Percentiles rank a stretch among this genome's conserved stretches.
Evolutionary conservation across 2,329 filamentous ascomycete species (phyloP).

Genomic region (Lecanicillium sp.): DNA sequence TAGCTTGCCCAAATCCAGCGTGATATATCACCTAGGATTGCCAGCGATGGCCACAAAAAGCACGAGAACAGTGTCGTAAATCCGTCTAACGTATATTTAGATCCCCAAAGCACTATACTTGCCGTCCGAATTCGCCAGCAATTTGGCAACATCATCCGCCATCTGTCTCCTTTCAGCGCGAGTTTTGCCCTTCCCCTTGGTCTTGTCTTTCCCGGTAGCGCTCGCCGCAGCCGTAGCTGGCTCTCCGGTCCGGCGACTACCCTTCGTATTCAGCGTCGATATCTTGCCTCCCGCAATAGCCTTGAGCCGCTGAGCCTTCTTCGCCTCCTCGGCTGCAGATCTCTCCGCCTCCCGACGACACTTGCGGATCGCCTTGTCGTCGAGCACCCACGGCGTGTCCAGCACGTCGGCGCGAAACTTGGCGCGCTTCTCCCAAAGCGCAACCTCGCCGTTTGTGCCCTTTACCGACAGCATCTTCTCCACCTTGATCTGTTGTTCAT

Average conservation of each 20-base stretch:
- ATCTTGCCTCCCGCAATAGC: slow-evolving; percentile 10
- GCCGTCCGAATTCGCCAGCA: slow-evolving; percentile 14
- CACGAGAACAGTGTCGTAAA: too few relatives aligned
- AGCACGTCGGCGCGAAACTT: slow-evolving; percentile 44
- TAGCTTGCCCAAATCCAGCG: too few relatives aligned
- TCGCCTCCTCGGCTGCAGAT: slow-evolving; percentile 18
- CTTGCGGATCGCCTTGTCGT: slow-evolving; percentile 36
- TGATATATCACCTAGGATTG: too few relatives aligned
- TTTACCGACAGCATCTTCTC: slow-evolving; percentile 39
- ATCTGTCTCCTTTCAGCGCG: slow-evolving; percentile 1
- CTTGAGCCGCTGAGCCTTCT: slow-evolving; percentile 17
- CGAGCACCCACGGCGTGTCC: slow-evolving; percentile 46
- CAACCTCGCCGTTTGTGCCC: slow-evolving; percentile 49
- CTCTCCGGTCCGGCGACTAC: too few relatives aligned
- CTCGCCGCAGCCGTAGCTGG: too few relatives aligned
- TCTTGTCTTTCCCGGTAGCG: neutral
- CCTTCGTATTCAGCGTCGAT: slow-evolving; percentile 3
- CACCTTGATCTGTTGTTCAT: slow-evolving; percentile 43
- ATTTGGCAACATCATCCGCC: slow-evolving; percentile 7
- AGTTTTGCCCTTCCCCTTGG: too few relatives aligned
- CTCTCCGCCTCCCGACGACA: slow-evolving; percentile 41
- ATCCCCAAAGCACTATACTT: slow-evolving; percentile 27
- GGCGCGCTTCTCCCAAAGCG: slow-evolving; percentile 49
- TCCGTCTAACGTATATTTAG: slow-evolving; percentile 12
- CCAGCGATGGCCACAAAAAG: too few relatives aligned